Conservation (phyloP, 768 basidiomycete genomes). For the Xerocomellus dryophilus region DNA sequence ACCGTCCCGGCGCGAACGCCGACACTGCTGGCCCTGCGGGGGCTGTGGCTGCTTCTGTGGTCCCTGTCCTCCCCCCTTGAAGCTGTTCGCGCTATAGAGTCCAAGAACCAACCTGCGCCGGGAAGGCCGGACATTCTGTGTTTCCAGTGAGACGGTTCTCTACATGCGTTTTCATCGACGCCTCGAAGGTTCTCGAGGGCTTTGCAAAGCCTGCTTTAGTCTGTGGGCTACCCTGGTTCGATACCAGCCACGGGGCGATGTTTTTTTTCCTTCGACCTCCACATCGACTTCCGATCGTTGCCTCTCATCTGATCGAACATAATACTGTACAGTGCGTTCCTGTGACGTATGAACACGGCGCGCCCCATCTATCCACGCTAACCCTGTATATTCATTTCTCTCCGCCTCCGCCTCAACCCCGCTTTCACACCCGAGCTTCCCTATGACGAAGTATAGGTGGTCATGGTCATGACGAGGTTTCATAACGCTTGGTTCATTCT, state of each 20-base stretch:
- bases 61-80: constrained; percentile 6
- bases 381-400: constrained; percentile 12
- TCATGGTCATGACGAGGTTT: constrained; percentile 8
- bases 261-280: constrained; percentile 8
- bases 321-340: constrained; percentile 18
- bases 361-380: background rate
- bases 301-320: background rate
- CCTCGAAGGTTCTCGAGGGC: background rate
- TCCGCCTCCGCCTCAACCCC: constrained; percentile 32
- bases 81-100: constrained; percentile 13
- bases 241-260: constrained; percentile 1
- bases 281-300: constrained; percentile 22
- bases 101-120: background rate
- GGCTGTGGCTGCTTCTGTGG: constrained; percentile 19
- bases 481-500: constrained; percentile 11
- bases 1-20: constrained; percentile 12
- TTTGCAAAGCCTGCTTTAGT: background rate
- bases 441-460: constrained; percentile 15
- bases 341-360: constrained; percentile 27
- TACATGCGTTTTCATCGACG: background rate
- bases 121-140: background rate
- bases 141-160: background rate
- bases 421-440: constrained; percentile 15
- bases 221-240: background rate
- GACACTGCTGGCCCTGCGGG: constrained; percentile 11